Evolutionary conservation across 345 rosid genomes (phyloP).

Genomic region (Ceriops zippeliana): DNA sequence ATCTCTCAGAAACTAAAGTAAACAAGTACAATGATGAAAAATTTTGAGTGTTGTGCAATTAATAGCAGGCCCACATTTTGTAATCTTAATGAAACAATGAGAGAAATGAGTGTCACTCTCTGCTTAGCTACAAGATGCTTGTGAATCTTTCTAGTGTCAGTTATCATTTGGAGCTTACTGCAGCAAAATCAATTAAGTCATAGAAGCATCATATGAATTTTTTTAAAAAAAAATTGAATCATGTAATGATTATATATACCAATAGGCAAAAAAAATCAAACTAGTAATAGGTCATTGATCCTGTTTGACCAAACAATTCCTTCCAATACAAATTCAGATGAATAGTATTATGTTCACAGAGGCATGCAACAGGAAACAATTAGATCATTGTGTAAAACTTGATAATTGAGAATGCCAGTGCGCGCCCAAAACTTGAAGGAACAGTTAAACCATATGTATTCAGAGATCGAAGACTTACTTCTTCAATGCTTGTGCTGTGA

Average conservation of each 20-base stretch:
- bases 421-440: neutral
- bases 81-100: neutral
- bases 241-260: neutral
- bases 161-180: neutral
- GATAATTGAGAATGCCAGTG: neutral
- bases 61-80: neutral
- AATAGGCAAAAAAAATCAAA: neutral
- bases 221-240: neutral
- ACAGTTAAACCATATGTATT: constrained; percentile 1
- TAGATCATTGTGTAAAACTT: neutral
- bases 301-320: neutral
- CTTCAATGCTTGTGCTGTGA: constrained; percentile 94
- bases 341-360: neutral
- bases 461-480: constrained; percentile 50
- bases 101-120: neutral
- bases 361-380: constrained; percentile 2
- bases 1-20: constrained; percentile 3
- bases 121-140: constrained; percentile 2
- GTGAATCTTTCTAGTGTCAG: constrained; percentile 4
- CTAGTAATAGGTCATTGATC: neutral
- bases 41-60: neutral
- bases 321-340: neutral
- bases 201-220: neutral
- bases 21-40: neutral
- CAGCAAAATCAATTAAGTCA: neutral